Conservation (phyloP, 2,329 filamentous ascomycete species). For the Fusarium metavorans region DNA sequence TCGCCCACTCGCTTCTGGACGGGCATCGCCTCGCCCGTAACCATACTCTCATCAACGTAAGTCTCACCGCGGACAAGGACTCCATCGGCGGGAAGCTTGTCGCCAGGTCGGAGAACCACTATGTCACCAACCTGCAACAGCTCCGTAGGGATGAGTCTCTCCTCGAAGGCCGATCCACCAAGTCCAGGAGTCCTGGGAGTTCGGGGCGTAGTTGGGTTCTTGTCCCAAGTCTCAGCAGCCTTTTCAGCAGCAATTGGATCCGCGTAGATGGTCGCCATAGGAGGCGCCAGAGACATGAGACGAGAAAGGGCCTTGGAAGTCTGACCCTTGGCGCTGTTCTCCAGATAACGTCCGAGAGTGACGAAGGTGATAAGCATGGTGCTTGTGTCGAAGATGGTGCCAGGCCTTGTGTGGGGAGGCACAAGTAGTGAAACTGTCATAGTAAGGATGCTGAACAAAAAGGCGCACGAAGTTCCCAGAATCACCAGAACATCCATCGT, state of each 20-base stretch:
- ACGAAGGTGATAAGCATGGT: slow-evolving; percentile 99
- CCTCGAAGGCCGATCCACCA: slow-evolving; percentile 76
- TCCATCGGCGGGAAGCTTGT: slow-evolving; percentile 96
- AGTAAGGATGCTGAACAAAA: slow-evolving; percentile 91
- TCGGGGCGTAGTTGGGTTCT: slow-evolving; percentile 36
- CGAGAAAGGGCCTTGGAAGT: slow-evolving; percentile 93
- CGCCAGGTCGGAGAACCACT: slow-evolving; percentile 91
- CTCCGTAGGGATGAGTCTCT: slow-evolving; percentile 91
- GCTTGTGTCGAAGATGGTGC: slow-evolving; percentile 95
- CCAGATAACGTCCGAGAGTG: slow-evolving; percentile 88
- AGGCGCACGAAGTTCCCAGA: slow-evolving; percentile 92
- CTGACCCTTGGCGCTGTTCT: slow-evolving; percentile 95
- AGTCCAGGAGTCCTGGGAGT: slow-evolving; percentile 49
- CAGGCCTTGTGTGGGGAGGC: slow-evolving; percentile 82
- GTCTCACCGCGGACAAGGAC: slow-evolving; percentile 88
- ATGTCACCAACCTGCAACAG: slow-evolving; percentile 94
- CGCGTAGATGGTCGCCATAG: slow-evolving; percentile 95
- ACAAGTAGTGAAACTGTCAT: slow-evolving; percentile 85
- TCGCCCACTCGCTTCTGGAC: slow-evolving; percentile 88
- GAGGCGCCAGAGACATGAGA: slow-evolving; percentile 95
- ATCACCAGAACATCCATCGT: slow-evolving; percentile 99
- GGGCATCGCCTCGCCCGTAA: slow-evolving; percentile 96
- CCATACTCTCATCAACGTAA: slow-evolving; percentile 97
- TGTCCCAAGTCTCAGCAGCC: slow-evolving; percentile 80
- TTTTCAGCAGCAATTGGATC: slow-evolving; percentile 96